These are phyloP conservation scores for Podaxis pistillaris DNA, from an alignment of 768 basidiomycete species.

Conservation along the genomic window DNA sequence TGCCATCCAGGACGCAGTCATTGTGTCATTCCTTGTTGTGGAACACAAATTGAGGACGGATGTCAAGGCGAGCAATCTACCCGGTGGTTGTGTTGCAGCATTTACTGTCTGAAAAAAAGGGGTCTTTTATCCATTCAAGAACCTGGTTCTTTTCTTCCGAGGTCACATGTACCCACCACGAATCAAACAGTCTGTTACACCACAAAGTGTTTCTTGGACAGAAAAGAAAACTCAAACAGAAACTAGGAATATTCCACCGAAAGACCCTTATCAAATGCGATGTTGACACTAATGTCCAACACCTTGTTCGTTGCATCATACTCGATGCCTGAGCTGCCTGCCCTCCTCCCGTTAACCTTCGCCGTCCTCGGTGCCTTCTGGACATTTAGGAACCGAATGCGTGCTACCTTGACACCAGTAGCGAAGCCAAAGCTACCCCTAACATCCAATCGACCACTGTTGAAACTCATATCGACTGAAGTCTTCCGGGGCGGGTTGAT, in stretches of 20 bases:
- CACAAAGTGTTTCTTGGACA: conserved; percentile 57
- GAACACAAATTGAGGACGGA: neutral
- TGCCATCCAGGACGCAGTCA: neutral
- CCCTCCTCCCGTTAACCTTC: conserved; percentile 26
- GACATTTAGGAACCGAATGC: conserved; percentile 40
- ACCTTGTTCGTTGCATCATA: conserved; percentile 42
- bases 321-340: conserved; percentile 20
- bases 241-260: conserved; percentile 11
- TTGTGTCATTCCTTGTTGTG: neutral
- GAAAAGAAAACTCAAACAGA: conserved; percentile 15
- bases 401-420: conserved; percentile 34
- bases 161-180: conserved; percentile 47
- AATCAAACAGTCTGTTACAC: conserved; percentile 64
- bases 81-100: neutral
- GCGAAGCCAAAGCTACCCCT: conserved; percentile 36
- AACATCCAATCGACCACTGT: conserved; percentile 29
- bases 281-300: conserved; percentile 39
- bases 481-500: conserved; percentile 34
- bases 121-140: neutral
- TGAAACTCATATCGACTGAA: conserved; percentile 31
- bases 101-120: neutral
- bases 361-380: conserved; percentile 28
- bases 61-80: neutral
- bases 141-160: neutral
- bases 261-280: conserved; percentile 24